phyloP scores from a whole-genome alignment of 78 protist genomes.

The Polysphondylium violaceum region DNA sequence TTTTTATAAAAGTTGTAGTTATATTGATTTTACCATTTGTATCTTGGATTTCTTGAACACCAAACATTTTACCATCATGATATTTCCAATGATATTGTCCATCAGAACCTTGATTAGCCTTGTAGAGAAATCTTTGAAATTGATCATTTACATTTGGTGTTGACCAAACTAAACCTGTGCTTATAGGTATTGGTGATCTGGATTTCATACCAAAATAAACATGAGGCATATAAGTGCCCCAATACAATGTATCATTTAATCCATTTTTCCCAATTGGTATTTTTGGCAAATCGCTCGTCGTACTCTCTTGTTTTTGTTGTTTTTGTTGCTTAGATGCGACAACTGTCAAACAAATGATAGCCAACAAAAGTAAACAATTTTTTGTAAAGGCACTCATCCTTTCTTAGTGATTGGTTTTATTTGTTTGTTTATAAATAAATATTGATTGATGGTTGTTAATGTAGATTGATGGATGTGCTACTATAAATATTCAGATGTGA shows the following conservation, averaged over 20 bases:
- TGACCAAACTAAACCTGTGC: conserved; percentile 71
- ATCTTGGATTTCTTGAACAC: conserved; percentile 70
- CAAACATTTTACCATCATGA: conserved; percentile 79
- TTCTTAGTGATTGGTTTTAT: too few relatives aligned
- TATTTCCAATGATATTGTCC: conserved; percentile 45
- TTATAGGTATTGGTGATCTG: conserved; percentile 44
- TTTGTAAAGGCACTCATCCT: too few relatives aligned
- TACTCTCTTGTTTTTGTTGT: neutral
- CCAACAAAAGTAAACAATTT: too few relatives aligned
- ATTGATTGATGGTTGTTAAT: too few relatives aligned
- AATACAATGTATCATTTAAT: conserved; percentile 59
- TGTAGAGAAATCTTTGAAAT: conserved; percentile 15
- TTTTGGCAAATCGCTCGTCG: neutral
- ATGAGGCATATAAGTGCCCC: conserved; percentile 83
- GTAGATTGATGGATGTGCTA: too few relatives aligned
- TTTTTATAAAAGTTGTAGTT: conserved; percentile 62
- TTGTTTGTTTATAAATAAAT: too few relatives aligned
- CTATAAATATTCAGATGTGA: too few relatives aligned
- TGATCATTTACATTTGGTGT: conserved; percentile 33
- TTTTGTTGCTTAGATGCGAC: neutral
- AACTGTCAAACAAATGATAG: too few relatives aligned
- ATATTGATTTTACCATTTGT: conserved; percentile 27
- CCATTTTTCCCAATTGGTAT: conserved; percentile 26
- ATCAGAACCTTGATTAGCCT: neutral
- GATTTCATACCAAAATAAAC: conserved; percentile 62